Evolutionary conservation across 306 rosid species (phyloP), one percentile per base, ranked within the genome.

Genomic region (Cucurbita argyrosperma): DNA sequence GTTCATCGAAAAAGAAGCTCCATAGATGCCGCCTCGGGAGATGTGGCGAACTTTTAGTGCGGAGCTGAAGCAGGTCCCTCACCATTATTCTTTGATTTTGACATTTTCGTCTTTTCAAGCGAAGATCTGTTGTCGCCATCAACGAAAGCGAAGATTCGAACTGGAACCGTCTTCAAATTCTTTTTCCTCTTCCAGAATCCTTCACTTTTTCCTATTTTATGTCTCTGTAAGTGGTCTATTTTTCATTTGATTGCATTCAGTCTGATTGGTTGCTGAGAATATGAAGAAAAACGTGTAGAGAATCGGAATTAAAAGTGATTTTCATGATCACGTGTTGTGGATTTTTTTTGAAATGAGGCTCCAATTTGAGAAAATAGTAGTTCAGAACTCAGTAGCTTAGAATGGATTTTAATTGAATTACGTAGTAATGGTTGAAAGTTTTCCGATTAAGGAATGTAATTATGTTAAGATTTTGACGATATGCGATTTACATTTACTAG

Each of bases 221-320:
- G 5, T 67, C 14, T 80, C 72, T 76, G 76, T 70, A 76, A 80
- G 76, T 68, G 14, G 11, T 40, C 14, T 5, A 10, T 15, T 26
- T 65, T 43, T 18, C 8, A 23, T 2, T 47, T 47, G 57, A 68
- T 26, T 23, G 40, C 12, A 7, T 21, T 45, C 53, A 18, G n/a
- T 10, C 73, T 4, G 35, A 59, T 59, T n/a, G 51, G 79, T 59
- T 52, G 51, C 76, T 51, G 73, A 59, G 73, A 21, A 69, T 53
- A 3, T 42, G 64, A 50, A 39, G 52, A 71, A 57, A 75, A 23
- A 53, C 0, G 1, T 12, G 56, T 45, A 4, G 1, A 23, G 13
- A 68, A 7, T 40, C 56, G 11, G 30, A 66, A 66, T 19, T 46
- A 16, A 6, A 23, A 63, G n/a, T 21, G 30, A 50, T 76, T 6